Conservation (phyloP, 805 yeast species). For the Kazachstania africana region DNA sequence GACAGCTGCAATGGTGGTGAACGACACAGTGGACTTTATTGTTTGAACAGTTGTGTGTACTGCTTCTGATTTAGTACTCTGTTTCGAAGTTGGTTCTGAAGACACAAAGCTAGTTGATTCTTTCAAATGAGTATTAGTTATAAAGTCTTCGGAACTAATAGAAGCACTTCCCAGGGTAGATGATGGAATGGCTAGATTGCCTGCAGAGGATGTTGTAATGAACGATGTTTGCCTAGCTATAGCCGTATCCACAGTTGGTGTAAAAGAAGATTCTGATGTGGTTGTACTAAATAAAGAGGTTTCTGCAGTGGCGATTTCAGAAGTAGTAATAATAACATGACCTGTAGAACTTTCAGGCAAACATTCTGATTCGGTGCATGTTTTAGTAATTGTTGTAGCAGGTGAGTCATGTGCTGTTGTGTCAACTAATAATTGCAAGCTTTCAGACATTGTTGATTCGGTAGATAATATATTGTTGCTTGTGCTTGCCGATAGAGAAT, state of each 20-base stretch:
- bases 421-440: too few species aligned
- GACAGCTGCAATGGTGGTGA: conserved; percentile 1
- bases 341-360: not conserved
- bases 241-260: not conserved
- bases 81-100: not conserved
- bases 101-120: not conserved
- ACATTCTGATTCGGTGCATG: conserved; percentile 4
- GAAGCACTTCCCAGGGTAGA: too few species aligned
- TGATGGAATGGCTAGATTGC: too few species aligned
- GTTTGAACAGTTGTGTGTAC: too few species aligned
- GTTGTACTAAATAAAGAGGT: too few species aligned
- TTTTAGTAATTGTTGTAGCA: not conserved
- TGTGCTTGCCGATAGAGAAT: not conserved
- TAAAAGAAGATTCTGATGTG: too few species aligned
- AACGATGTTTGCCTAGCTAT: not conserved
- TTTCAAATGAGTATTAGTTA: too few species aligned
- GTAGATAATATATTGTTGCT: too few species aligned
- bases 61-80: not conserved
- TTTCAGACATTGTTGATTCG: conserved; percentile 1
- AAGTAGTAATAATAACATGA: not conserved
- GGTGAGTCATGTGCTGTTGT: conserved; percentile 1
- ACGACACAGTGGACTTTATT: not conserved
- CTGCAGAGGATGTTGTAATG: not conserved
- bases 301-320: too few species aligned
- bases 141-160: too few species aligned